phyloP scores from a whole-genome alignment of 306 rosid species.

The Pachyrhizus erosus region DNA sequence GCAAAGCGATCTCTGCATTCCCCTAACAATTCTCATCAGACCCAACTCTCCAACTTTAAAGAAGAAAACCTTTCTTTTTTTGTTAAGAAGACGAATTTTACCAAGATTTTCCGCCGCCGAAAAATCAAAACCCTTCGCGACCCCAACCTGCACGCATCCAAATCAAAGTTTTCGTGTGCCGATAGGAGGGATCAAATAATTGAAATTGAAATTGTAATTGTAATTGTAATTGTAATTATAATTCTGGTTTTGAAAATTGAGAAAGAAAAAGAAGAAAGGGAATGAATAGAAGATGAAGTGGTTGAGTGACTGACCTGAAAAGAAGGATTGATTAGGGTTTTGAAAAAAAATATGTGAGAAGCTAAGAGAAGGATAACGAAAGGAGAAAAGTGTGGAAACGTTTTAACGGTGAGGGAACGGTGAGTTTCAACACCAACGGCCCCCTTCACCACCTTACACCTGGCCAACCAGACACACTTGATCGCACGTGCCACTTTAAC shows the following conservation, averaged over 20 bases:
- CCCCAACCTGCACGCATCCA: constrained; percentile 55
- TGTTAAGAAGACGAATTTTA: constrained; percentile 58
- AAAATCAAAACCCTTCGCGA: constrained; percentile 37
- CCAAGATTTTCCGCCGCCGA: constrained; percentile 41
- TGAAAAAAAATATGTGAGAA: neutral
- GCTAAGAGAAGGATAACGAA: neutral
- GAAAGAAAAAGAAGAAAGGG: neutral
- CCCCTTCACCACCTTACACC: constrained; percentile 32
- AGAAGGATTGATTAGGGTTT: constrained; percentile 10
- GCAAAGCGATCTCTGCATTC: constrained; percentile 97
- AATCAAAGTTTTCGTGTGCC: neutral
- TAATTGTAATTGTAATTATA: neutral
- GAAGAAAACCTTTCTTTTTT: constrained; percentile 69
- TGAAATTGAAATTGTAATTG: neutral
- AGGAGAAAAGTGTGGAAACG: constrained; percentile 4
- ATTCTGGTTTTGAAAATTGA: neutral
- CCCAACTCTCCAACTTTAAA: constrained; percentile 78
- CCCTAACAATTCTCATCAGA: constrained; percentile 99
- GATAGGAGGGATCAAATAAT: neutral
- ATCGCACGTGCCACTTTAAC: constrained; percentile 16
- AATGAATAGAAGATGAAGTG: neutral
- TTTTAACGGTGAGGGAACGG: constrained; percentile 29
- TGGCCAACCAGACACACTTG: constrained; percentile 20
- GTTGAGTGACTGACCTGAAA: constrained; percentile 23
- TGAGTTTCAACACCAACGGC: constrained; percentile 35